A percentile compares a stretch with the other conserved stretches of the same genome.
These are phyloP conservation scores for Psilocybe subaeruginosa DNA, from an alignment of 768 basidiomycete genomes.

Conservation along the genomic window DNA sequence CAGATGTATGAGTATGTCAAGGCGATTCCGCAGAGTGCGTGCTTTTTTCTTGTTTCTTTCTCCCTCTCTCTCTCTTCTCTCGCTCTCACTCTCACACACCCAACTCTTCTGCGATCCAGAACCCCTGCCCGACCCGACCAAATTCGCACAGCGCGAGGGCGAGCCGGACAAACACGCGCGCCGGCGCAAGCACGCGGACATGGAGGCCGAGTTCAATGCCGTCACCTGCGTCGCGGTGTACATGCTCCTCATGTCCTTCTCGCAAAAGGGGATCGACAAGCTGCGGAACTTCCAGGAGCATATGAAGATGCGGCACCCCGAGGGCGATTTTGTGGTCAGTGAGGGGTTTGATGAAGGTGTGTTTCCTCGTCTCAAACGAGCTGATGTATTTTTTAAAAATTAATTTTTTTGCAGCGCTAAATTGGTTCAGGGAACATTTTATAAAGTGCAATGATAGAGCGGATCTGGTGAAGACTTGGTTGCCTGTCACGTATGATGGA, in stretches of 20 bases:
- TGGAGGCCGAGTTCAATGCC: conserved; percentile 82
- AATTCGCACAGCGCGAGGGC: conserved; percentile 71
- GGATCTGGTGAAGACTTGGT: conserved; percentile 85
- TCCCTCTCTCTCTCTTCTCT: not conserved
- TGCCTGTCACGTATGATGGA: conserved; percentile 81
- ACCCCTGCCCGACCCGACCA: conserved; percentile 78
- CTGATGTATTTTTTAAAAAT: not conserved
- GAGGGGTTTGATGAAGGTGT: conserved; percentile 81
- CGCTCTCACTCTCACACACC: too few relatives aligned
- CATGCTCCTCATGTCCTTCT: conserved; percentile 90
- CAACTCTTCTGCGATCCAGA: conserved; percentile 57
- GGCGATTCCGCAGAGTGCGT: conserved; percentile 81
- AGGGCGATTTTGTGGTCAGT: conserved; percentile 75
- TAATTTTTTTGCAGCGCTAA: conserved; percentile 44
- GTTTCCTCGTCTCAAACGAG: not conserved
- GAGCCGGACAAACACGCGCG: conserved; percentile 74
- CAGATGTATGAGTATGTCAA: conserved; percentile 92
- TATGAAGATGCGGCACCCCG: conserved; percentile 78
- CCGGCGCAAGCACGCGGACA: conserved; percentile 70
- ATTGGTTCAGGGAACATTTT: conserved; percentile 94
- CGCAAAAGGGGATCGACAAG: conserved; percentile 89
- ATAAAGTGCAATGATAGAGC: conserved; percentile 94
- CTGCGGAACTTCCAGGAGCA: conserved; percentile 80
- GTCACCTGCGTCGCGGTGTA: conserved; percentile 88
- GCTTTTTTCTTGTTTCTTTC: too few relatives aligned